Conservation (phyloP, 192 early-diverging fungal species). For the Phlyctochytrium planicorne region DNA sequence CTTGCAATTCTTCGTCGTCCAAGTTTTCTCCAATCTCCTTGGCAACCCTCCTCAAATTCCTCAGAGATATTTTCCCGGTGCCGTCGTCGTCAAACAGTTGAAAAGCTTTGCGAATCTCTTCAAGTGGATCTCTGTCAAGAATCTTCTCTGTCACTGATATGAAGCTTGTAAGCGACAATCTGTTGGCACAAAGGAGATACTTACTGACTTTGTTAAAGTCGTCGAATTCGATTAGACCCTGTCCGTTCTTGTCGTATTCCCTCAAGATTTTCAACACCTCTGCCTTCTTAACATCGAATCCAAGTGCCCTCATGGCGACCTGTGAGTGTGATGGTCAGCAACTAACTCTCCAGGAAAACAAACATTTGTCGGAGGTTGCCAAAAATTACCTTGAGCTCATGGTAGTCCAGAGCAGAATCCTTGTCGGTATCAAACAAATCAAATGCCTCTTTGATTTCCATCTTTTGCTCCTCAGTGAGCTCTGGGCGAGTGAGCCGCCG, state of each 20-base stretch:
- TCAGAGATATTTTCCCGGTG: slow-evolving; percentile 62
- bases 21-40: slow-evolving; percentile 80
- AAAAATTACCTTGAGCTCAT: slow-evolving; percentile 71
- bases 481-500: slow-evolving; percentile 35
- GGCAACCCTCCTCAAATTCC: slow-evolving; percentile 69
- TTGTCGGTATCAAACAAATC: slow-evolving; percentile 94
- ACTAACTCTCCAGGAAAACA: slow-evolving; percentile 15
- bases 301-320: slow-evolving; percentile 79
- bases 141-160: slow-evolving; percentile 65
- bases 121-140: slow-evolving; percentile 70
- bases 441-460: slow-evolving; percentile 95
- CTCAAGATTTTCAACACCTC: slow-evolving; percentile 73
- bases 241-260: slow-evolving; percentile 58
- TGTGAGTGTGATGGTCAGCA: slow-evolving; percentile 12
- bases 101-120: slow-evolving; percentile 81
- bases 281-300: slow-evolving; percentile 80
- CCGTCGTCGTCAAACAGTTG: slow-evolving; percentile 73
- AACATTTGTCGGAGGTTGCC: background rate
- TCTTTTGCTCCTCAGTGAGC: slow-evolving; percentile 75
- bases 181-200: slow-evolving; percentile 21
- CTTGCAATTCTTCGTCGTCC: slow-evolving; percentile 78
- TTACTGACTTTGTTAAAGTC: slow-evolving; percentile 73
- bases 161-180: background rate
- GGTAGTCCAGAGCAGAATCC: slow-evolving; percentile 73
- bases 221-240: slow-evolving; percentile 59